Base-by-base conservation (phyloP, 768 basidiomycete genomes). In the Amanita rimosa region DNA sequence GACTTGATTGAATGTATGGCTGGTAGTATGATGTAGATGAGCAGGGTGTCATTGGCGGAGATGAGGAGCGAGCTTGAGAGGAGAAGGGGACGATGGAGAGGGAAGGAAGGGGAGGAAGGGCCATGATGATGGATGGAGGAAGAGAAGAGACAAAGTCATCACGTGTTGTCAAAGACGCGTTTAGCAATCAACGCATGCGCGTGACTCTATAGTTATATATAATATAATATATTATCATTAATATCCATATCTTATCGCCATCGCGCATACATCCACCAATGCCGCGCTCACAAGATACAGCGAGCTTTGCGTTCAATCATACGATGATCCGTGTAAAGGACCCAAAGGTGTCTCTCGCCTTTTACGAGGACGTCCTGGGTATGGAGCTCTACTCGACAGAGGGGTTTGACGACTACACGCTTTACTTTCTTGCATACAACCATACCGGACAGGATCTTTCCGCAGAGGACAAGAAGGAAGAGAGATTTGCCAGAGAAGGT, bases 301-400 rank as follows among this genome's bases (percentile, higher is more conserved):
- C 29, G 29, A 29, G 29, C 10, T 29, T 29, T 29, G 10, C 10
- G 83, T 81, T 85, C 67, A 88, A 90, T 61, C 88, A 92, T 64
- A 87, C 85, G 16, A 91, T 90, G 90, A 63, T 93, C 57, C 78
- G 92, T 56, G 73, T 95, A 62, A 93, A 83, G 70, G 90, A 95
- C 61, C 84, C 91, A 6, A 80, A 90, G 55, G 71, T 66, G 39
- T 93, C 90, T 14, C 61, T 95, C 52, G 68, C 73, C 17, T 97
- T 92, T 66, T 95, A 95, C 67, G 72, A 74, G 49, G 76, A 88
- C 36, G 84, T 75, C 27, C 67, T 84, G 21, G 88, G 90, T 51
- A 91, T 92, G 87, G 79, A 86, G 39, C 73, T 89, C 53, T 66
- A 85, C 47, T 71, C 72, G 37, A 68, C 79, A 79, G 56, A 40